phyloP scores from a whole-genome alignment of 306 rosid genomes.

The Abrus precatorius region DNA sequence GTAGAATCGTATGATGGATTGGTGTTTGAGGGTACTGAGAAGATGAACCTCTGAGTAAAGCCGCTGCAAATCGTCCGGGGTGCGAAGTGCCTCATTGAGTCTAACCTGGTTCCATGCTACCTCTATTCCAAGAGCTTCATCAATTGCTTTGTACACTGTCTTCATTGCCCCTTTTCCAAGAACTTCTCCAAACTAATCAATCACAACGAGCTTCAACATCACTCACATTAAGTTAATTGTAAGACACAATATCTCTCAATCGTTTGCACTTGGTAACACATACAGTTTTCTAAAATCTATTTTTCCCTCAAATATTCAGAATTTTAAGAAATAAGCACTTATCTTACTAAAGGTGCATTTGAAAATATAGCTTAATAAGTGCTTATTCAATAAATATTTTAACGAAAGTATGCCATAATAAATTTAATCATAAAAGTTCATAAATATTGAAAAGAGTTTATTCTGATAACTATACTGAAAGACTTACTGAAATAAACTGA shows the following conservation, averaged over 20 bases:
- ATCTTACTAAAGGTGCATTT: no score
- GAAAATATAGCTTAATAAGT: no score
- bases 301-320: neutral
- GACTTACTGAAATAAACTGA: no score
- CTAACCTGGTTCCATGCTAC: constrained; percentile 93
- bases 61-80: constrained; percentile 84
- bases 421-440: no score
- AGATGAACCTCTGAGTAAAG: constrained; percentile 97
- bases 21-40: constrained; percentile 87
- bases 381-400: no score
- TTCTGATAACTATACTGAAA: no score
- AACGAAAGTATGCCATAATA: no score
- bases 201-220: constrained; percentile 34
- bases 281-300: neutral
- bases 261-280: neutral
- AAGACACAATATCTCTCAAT: constrained; percentile 1
- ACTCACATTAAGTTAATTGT: neutral
- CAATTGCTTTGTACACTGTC: constrained; percentile 93
- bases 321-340: no score
- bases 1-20: constrained; percentile 80
- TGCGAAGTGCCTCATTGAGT: constrained; percentile 68
- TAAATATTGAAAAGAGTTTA: no score
- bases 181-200: constrained; percentile 76
- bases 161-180: constrained; percentile 95
- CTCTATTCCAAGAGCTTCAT: constrained; percentile 84